Base-by-base conservation (phyloP, 441 rosid genomes). In the Adansonia grandidieri region DNA sequence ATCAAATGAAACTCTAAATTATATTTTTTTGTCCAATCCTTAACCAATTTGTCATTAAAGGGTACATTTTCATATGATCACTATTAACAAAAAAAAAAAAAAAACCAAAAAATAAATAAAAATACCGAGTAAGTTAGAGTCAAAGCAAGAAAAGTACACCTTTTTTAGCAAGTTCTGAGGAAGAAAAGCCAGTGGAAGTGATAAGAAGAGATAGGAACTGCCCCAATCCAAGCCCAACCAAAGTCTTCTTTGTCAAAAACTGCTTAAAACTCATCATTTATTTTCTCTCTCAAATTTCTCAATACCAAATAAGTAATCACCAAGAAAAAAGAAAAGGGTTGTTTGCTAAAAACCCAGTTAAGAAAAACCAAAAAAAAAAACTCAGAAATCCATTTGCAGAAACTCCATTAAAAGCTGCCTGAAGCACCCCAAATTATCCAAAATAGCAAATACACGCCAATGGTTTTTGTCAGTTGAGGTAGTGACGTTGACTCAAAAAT, bases 131-230 rank as follows among this genome's bases (percentile, higher is more conserved):
- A 28, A 28, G 2, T 19, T 19, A 32, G 32, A 47, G 37, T 47
- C 14, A 20, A n/a, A 61, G 9, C 48, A 54, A 13, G 51, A 73
- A 76, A 78, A 65, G 20, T 15, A 40, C 2, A 90, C 97, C 91
- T 88, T 75, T 84, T 79, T 83, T 92, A 42, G 92, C 87, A 9
- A 92, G 89, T 60, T 92, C 90, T 76, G 87, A 84, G 28, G 97
- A 91, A 7, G 90, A 73, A 54, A 91, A 90, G 20, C 89, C 94
- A 57, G 93, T 92, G 50, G 95, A 87, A 80, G 95, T 89, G 20
- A 92, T 88, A 63, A 92, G 86, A 74, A 92, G 87, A 8, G 95
- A 92, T 44, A 92, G 89, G 80, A 92, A 89, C 84, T 92, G 95
- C 5, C 97, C 97, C 81, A 92, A 75, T n/a, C 81, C 93, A 81